Percentiles rank a stretch among this genome's conserved stretches.
These are phyloP conservation scores for Lentinus tigrinus DNA, from an alignment of 768 basidiomycete species.

Conservation along the genomic window DNA sequence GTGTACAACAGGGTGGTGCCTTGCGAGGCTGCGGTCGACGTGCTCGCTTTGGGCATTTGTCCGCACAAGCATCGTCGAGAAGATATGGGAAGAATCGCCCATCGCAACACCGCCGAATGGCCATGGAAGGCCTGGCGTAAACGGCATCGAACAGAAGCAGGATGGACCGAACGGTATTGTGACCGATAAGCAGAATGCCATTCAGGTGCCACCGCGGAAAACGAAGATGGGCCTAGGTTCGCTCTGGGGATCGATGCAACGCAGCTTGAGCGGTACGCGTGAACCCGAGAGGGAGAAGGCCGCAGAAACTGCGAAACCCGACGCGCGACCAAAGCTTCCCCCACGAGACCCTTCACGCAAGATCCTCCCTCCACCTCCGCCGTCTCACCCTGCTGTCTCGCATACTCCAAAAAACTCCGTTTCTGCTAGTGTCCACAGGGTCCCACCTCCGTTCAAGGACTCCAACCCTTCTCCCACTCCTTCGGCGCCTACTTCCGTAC, in stretches of 20 bases:
- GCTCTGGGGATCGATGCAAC: conserved; percentile 30
- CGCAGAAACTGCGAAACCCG: conserved; percentile 10
- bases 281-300: conserved; percentile 9
- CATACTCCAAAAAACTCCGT: conserved; percentile 5
- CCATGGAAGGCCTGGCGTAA: conserved; percentile 13
- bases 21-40: conserved; percentile 78
- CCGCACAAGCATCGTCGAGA: conserved; percentile 76
- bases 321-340: conserved; percentile 19
- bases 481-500: conserved; percentile 36
- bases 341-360: conserved; percentile 23
- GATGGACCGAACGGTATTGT: conserved; percentile 12
- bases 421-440: conserved; percentile 1
- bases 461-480: conserved; percentile 39
- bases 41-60: conserved; percentile 91
- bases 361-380: conserved; percentile 14
- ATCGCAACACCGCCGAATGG: conserved; percentile 10
- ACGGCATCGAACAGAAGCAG: conserved; percentile 16
- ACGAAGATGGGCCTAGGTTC: conserved; percentile 27
- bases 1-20: conserved; percentile 84
- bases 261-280: conserved; percentile 24
- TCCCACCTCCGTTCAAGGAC: not conserved
- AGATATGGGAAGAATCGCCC: conserved; percentile 77
- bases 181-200: not conserved
- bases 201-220: conserved; percentile 14
- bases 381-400: conserved; percentile 17